Conservation (phyloP, 2,329 filamentous ascomycete species). For the Ophiostoma ulmi region DNA sequence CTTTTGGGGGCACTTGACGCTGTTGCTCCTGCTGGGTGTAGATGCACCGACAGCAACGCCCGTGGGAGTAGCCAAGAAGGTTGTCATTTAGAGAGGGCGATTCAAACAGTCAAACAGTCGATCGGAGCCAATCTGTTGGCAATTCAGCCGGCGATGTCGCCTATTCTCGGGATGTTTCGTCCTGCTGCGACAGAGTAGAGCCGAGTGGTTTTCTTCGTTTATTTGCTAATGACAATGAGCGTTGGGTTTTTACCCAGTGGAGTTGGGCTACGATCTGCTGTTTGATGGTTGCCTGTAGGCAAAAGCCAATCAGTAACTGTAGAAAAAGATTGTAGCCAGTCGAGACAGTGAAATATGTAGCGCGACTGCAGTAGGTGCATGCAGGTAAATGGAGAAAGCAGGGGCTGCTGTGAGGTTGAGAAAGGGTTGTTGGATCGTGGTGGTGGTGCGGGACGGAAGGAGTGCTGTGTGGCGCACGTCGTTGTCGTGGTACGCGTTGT, state of each 20-base stretch:
- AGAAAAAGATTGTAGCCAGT: no score
- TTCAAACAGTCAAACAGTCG: background rate
- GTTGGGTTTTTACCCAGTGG: constrained; percentile 11
- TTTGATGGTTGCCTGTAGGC: constrained; percentile 21
- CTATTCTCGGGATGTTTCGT: background rate
- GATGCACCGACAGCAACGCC: constrained; percentile 15
- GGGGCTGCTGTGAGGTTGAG: constrained; percentile 1
- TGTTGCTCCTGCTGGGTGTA: constrained; percentile 17
- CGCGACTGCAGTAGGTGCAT: constrained; percentile 25
- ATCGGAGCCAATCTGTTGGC: constrained; percentile 11
- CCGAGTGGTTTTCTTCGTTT: background rate
- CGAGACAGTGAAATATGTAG: background rate
- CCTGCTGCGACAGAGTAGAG: background rate
- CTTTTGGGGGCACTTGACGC: background rate
- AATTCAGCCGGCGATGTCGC: background rate
- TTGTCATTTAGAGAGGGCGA: constrained; percentile 21
- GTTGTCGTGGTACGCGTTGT: background rate
- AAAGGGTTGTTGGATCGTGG: background rate
- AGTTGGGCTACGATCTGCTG: constrained; percentile 18
- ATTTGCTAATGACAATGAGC: background rate
- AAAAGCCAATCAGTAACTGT: background rate
- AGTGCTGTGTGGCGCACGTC: background rate
- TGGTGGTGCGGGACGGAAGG: constrained; percentile 5
- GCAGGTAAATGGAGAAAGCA: constrained; percentile 27
- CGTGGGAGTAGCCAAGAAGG: constrained; percentile 13